A percentile compares a stretch with the other conserved stretches of the same genome.
Evolutionary conservation across 1,284 basidiomycete species (phyloP).

Genomic region (Peniophora sp.): DNA sequence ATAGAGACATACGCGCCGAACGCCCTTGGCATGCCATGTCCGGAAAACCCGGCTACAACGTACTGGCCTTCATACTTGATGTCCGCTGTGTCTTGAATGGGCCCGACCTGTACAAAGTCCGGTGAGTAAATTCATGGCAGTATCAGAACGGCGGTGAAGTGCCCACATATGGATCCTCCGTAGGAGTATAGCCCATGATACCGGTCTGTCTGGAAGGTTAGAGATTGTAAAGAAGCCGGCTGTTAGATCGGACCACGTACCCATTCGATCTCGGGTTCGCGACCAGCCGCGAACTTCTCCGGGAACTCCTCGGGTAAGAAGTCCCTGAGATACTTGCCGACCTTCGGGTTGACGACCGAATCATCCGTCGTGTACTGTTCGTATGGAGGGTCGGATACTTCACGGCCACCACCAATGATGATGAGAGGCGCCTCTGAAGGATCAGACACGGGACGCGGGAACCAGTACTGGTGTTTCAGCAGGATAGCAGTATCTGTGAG

Average conservation of each 20-base stretch:
- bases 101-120: conserved; percentile 49
- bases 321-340: conserved; percentile 40
- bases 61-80: conserved; percentile 49
- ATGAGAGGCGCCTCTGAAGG: conserved; percentile 37
- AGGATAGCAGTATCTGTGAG: conserved; percentile 20
- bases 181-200: conserved; percentile 72
- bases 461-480: conserved; percentile 67
- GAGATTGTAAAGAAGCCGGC: conserved; percentile 2
- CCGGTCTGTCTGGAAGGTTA: conserved; percentile 46
- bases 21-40: conserved; percentile 78
- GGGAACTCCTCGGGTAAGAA: conserved; percentile 60
- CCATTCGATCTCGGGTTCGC: conserved; percentile 69
- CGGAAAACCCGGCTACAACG: conserved; percentile 67
- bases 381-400: conserved; percentile 30
- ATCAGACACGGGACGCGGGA: conserved; percentile 50
- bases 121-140: not conserved
- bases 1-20: conserved; percentile 51
- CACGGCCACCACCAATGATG: conserved; percentile 69
- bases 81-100: conserved; percentile 30
- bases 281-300: conserved; percentile 34
- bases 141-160: not conserved
- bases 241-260: conserved; percentile 26
- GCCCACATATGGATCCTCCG: conserved; percentile 63
- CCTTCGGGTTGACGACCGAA: conserved; percentile 35
- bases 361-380: conserved; percentile 61